These are phyloP conservation scores for Zalaria obscura DNA, from an alignment of 2,329 filamentous ascomycete genomes.

Conservation along the genomic window DNA sequence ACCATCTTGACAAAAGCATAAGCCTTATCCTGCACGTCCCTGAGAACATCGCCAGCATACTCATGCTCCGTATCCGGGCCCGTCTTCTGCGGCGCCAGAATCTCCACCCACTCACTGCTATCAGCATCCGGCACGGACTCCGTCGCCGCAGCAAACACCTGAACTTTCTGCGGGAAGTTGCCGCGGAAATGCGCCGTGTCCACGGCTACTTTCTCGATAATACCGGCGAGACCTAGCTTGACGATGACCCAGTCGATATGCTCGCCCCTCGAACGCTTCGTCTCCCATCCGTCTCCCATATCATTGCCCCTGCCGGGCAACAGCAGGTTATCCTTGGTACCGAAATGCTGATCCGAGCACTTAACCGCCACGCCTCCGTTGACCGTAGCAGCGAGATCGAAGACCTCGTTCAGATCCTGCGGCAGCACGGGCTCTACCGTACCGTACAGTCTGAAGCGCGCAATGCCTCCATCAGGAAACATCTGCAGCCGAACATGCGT, in stretches of 20 bases:
- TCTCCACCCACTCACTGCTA: constrained; percentile 48
- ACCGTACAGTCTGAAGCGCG: constrained; percentile 64
- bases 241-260: constrained; percentile 76
- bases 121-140: constrained; percentile 41
- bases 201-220: constrained; percentile 52
- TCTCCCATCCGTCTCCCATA: constrained; percentile 87
- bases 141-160: constrained; percentile 46
- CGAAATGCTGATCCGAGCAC: constrained; percentile 76
- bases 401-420: constrained; percentile 45
- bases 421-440: constrained; percentile 65
- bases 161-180: constrained; percentile 68
- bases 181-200: constrained; percentile 76
- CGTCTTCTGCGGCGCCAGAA: constrained; percentile 53
- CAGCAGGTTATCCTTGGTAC: constrained; percentile 67
- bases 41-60: constrained; percentile 32
- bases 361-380: constrained; percentile 64
- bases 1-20: constrained; percentile 81
- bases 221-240: constrained; percentile 51
- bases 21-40: constrained; percentile 37
- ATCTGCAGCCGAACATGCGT: constrained; percentile 71
- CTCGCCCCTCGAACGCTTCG: constrained; percentile 55
- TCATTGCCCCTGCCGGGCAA: constrained; percentile 65
- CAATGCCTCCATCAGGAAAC: constrained; percentile 78
- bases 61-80: constrained; percentile 61
- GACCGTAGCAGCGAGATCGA: constrained; percentile 65